Evolutionary conservation across 2,329 filamentous ascomycete genomes (phyloP), one percentile per base, ranked within the genome.

Genomic region (Aspergillus fructus): DNA sequence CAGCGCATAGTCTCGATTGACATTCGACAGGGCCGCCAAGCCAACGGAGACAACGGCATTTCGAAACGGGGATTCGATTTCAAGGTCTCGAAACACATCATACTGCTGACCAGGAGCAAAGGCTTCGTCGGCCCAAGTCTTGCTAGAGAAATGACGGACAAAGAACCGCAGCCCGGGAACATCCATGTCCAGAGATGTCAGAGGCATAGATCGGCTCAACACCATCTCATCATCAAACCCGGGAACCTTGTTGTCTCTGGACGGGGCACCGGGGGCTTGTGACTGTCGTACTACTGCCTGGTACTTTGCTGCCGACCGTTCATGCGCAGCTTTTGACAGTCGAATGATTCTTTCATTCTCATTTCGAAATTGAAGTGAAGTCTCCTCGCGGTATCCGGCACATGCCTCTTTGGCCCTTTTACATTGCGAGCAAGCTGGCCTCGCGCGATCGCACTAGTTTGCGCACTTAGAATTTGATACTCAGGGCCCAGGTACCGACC

Each of bases 391-490:
- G 53, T 72, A 73, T 46, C 70, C 69, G 39, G 65, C 60, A 42
- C 70, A 72, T 43, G 60, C 39, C 42, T 71, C 65, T 21, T 67
- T 66, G 21, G 63, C 68, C 48, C 70, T 62, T 41, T 55, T 66
- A 53, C 69, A 73, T 56, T 71, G 70, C n/a, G 69, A 67, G 55
- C 70, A 73, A 19, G 63, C 61, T 7, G 67, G 65, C 7, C 62
- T 58, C 15, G 60, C 59, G 30, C 66, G 65, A 47, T 72, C 69
- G 60, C 70, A 73, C 70, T 72, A 30, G 11, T 30, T 11, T 11
- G 27, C 7, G 27, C 27, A 30, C 4, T 30, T 30, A 30, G 27
- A 30, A 30, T 30, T 9, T 30, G 27, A 30, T 30, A 2, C 24
- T 27, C 24, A 27, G 3, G 24, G 24, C 24, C 24, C 24, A 24